These are phyloP conservation scores for Podospora conica DNA, from an alignment of 495 filamentous ascomycete species.

Conservation along the genomic window DNA sequence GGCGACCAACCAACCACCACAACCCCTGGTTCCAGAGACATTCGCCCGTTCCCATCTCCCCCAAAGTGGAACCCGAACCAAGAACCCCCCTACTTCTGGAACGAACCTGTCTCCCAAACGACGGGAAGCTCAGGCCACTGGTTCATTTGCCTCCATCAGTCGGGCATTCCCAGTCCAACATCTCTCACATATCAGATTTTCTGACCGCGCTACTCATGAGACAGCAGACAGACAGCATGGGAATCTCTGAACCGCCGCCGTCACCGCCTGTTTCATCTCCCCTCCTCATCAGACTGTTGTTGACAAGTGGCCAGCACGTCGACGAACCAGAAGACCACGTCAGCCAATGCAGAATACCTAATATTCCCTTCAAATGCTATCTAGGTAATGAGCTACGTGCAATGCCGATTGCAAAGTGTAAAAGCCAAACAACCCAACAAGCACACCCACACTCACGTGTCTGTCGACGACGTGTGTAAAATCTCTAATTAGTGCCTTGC, in stretches of 20 bases:
- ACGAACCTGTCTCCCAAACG: slow-evolving; percentile 19
- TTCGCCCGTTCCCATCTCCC: slow-evolving; percentile 5
- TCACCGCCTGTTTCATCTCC: background rate
- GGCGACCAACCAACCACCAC: background rate
- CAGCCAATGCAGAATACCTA: background rate
- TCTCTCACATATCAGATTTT: slow-evolving; percentile 16
- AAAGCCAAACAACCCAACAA: background rate
- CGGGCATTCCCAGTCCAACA: slow-evolving; percentile 1
- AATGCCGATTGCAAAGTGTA: background rate
- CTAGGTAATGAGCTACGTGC: background rate
- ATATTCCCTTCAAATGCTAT: background rate
- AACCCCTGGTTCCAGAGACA: background rate
- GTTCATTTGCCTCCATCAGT: slow-evolving; percentile 31
- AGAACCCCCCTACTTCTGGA: background rate
- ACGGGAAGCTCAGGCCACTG: slow-evolving; percentile 34
- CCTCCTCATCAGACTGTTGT: background rate
- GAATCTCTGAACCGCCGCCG: background rate
- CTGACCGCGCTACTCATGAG: background rate
- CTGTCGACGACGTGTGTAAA: background rate
- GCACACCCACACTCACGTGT: background rate
- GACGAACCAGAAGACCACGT: background rate
- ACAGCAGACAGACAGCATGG: too few relatives aligned
- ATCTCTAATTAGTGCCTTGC: background rate
- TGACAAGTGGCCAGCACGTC: background rate
- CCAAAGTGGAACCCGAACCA: background rate